These are phyloP conservation scores for Trichoderma gamsii DNA, from an alignment of 495 filamentous ascomycete species.

Conservation along the genomic window DNA sequence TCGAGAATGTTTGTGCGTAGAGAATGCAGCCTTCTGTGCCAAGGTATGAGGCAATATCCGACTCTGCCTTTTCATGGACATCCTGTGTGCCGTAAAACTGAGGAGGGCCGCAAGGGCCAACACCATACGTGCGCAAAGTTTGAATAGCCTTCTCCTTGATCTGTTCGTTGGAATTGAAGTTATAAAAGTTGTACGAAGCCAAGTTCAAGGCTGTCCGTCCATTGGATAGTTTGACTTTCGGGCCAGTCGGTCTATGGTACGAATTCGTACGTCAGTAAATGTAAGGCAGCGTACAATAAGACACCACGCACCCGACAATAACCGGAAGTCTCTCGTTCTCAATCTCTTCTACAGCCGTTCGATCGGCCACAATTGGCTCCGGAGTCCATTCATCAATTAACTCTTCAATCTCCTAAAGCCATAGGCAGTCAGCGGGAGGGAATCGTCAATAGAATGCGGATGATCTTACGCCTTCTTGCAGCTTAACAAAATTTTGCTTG, in stretches of 20 bases:
- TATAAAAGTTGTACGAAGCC: constrained; percentile 93
- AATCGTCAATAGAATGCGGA: background rate
- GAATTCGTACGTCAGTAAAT: background rate
- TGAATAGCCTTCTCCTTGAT: constrained; percentile 93
- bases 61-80: constrained; percentile 94
- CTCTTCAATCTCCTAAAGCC: constrained; percentile 80
- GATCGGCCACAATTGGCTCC: constrained; percentile 75
- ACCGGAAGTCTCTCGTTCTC: constrained; percentile 82
- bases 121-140: constrained; percentile 88
- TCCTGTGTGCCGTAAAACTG: constrained; percentile 99
- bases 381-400: constrained; percentile 95
- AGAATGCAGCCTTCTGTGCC: constrained; percentile 84
- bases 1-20: constrained; percentile 92
- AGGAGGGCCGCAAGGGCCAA: constrained; percentile 91
- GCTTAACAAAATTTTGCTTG: constrained; percentile 76
- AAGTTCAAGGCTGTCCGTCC: constrained; percentile 88
- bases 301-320: constrained; percentile 65
- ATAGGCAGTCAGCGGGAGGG: background rate
- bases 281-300: background rate
- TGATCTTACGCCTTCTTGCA: constrained; percentile 67
- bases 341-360: constrained; percentile 64
- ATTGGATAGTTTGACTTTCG: constrained; percentile 80
- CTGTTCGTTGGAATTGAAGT: constrained; percentile 83
- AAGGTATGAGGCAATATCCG: constrained; percentile 83
- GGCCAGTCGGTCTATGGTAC: constrained; percentile 67